A percentile compares a stretch with the other conserved stretches of the same genome.
These are phyloP conservation scores for Mycena pura DNA, from an alignment of 768 basidiomycete genomes.

Conservation along the genomic window DNA sequence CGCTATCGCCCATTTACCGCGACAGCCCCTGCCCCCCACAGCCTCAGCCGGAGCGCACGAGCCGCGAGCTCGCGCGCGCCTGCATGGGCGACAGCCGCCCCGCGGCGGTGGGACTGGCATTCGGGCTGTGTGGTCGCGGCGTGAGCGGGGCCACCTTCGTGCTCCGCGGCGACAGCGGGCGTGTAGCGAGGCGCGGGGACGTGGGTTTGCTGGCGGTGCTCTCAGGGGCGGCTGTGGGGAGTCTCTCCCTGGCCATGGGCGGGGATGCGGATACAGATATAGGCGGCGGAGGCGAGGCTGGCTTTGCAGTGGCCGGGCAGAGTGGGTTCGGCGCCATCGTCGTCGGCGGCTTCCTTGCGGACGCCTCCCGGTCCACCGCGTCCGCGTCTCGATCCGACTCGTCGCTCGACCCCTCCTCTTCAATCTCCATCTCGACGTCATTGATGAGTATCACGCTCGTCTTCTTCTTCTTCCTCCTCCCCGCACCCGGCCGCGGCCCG, in stretches of 20 bases:
- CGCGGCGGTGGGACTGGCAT: neutral
- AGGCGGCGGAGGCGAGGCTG: neutral
- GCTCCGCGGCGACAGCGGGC: constrained; percentile 1
- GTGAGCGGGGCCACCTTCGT: neutral
- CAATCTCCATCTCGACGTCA: constrained; percentile 22
- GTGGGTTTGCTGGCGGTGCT: neutral
- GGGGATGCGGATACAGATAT: neutral
- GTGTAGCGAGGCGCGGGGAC: constrained; percentile 4
- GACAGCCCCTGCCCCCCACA: too few relatives aligned
- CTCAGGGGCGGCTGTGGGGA: too few relatives aligned
- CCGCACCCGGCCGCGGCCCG: neutral
- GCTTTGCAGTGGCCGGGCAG: neutral
- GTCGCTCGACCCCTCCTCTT: constrained; percentile 8
- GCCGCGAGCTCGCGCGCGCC: constrained; percentile 22
- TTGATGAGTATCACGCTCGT: constrained; percentile 23
- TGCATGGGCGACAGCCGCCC: constrained; percentile 19
- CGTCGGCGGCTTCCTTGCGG: neutral
- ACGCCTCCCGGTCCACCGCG: neutral
- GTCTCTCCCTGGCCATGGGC: neutral
- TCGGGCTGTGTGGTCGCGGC: neutral
- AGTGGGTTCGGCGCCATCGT: neutral
- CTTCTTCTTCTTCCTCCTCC: constrained; percentile 12
- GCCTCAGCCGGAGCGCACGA: too few relatives aligned
- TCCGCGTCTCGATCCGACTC: constrained; percentile 4
- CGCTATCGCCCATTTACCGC: too few relatives aligned